Evolutionary conservation across 768 basidiomycete genomes (phyloP).

Genomic region (Galerina marginata): DNA sequence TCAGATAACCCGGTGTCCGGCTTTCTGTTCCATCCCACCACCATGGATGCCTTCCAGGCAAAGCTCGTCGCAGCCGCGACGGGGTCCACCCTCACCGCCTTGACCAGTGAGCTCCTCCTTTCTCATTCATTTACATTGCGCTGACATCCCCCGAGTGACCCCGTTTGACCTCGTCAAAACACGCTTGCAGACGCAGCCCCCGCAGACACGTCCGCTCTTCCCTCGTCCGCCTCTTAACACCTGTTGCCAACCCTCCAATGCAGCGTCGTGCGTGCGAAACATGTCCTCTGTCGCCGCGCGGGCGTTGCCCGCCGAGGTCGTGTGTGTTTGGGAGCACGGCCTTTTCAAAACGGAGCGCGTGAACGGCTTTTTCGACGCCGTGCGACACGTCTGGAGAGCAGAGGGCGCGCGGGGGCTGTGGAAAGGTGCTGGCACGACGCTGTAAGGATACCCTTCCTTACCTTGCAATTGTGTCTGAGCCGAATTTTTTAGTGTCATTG

Average conservation of each 20-base stretch:
- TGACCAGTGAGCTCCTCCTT: constrained; percentile 65
- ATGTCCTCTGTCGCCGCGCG: constrained; percentile 78
- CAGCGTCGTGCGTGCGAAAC: constrained; percentile 65
- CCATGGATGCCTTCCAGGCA: constrained; percentile 78
- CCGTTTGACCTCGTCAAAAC: constrained; percentile 99
- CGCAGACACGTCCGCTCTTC: constrained; percentile 52
- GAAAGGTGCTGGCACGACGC: constrained; percentile 92
- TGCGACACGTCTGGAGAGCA: constrained; percentile 76
- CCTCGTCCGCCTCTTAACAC: constrained; percentile 56
- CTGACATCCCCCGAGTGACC: constrained; percentile 73
- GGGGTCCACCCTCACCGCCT: constrained; percentile 80
- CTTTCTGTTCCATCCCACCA: constrained; percentile 13
- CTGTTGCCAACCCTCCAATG: constrained; percentile 73
- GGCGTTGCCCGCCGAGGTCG: constrained; percentile 62
- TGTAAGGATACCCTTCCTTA: constrained; percentile 56
- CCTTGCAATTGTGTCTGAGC: neutral
- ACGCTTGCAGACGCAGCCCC: constrained; percentile 91
- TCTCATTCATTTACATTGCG: neutral
- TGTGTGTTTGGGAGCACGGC: constrained; percentile 82
- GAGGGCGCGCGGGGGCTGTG: constrained; percentile 89
- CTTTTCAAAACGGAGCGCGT: constrained; percentile 74
- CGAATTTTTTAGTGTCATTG: constrained; percentile 67
- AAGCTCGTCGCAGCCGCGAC: constrained; percentile 81
- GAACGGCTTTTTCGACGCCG: constrained; percentile 85
- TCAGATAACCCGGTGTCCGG: constrained; percentile 36